These are phyloP conservation scores for Funneliformis mosseae DNA, from an alignment of 192 early-diverging fungal species.

Conservation along the genomic window DNA sequence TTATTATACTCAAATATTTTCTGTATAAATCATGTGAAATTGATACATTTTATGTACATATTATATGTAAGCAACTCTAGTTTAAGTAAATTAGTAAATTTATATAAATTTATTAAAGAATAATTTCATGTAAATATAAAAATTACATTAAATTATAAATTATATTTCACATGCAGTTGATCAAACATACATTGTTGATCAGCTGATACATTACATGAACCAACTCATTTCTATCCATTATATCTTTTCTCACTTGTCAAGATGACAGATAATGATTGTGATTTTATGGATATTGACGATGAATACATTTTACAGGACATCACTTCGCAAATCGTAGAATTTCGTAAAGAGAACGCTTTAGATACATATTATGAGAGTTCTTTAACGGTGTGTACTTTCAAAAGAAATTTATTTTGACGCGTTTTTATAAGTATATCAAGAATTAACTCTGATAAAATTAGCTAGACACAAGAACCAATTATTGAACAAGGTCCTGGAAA, in stretches of 20 bases:
- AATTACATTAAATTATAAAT: too few relatives aligned
- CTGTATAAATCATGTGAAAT: too few relatives aligned
- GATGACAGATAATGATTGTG: background rate
- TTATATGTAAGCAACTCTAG: too few relatives aligned
- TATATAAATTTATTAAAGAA: too few relatives aligned
- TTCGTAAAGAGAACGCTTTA: background rate
- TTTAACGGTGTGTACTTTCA: background rate
- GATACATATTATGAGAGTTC: background rate
- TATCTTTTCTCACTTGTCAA: background rate
- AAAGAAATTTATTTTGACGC: background rate
- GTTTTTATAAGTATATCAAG: background rate
- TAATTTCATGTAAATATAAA: too few relatives aligned
- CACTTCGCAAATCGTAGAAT: constrained; percentile 28
- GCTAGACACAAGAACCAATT: background rate
- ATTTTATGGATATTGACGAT: constrained; percentile 36
- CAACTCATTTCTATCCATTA: too few relatives aligned
- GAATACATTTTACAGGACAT: constrained; percentile 26
- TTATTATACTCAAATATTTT: too few relatives aligned
- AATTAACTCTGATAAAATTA: background rate
- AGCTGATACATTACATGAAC: too few relatives aligned
- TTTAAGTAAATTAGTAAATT: too few relatives aligned
- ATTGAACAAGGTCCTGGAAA: background rate
- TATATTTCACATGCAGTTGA: too few relatives aligned
- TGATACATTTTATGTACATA: too few relatives aligned
- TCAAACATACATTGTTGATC: too few relatives aligned